Base-by-base conservation (phyloP, 73 alveolate species). In the Halteria grandinella region DNA sequence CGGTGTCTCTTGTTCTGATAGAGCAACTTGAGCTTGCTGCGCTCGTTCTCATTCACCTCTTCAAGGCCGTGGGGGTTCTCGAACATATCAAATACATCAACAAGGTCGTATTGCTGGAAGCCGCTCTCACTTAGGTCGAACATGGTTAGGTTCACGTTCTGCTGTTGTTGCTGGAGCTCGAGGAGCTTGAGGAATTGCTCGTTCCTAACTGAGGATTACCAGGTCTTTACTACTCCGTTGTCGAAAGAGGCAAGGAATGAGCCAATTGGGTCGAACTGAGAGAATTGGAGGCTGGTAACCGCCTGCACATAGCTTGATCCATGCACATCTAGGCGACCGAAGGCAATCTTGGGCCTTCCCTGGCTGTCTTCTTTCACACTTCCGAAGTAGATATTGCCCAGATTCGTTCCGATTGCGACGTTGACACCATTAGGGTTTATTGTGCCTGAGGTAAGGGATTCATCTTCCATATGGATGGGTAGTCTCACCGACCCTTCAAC, bases 1-100 rank as follows among this genome's bases (percentile, higher is more conserved):
- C 43, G 21, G 44, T 48, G 36, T 33, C 37, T 23, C 58, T 59
- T 75, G 20, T 62, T 75, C 87, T 75, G 32, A 34, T 75, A 75
- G 27, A 75, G 41, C 15, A 34, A 53, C 54, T 47, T 55, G 27
- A 75, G 60, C 47, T 75, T 31, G 57, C 55, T 44, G 25, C 40
- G 21, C 15, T 75, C 75, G 12, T 43, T 48, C 24, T 75, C 73
- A 2, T 44, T 58, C 1, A 52, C 70, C 32, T 75, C 87, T 8
- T 69, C 60, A 21, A 75, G 79, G 15, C 87, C 87, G 59, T 75
- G 87, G 2, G 87, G 87, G 43, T 75, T 75, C 29, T 75, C 87
- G 33, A 75, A 58, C 60, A 58, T 41, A 59, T 75, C 87, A 40
- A 75, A 55, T n/a, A 27, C 33, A 45, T 75, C 87, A 25, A 58